Base-by-base conservation (phyloP, 2,329 filamentous ascomycete genomes). In the Mariannaea elegans region DNA sequence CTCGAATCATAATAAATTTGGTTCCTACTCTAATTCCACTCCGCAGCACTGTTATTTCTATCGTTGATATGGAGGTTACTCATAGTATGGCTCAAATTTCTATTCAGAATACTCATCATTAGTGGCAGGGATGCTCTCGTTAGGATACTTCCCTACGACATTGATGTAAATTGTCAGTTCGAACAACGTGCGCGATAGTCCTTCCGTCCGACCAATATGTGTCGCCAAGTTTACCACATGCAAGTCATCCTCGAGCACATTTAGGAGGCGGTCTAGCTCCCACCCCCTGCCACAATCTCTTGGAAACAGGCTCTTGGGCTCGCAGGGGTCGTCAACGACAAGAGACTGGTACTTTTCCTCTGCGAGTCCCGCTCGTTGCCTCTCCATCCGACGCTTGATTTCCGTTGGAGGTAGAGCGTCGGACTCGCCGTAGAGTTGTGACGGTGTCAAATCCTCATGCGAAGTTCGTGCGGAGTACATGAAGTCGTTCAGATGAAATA, bases 131-230 rank as follows among this genome's bases (percentile, higher is more conserved):
- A n/a, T n/a, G n/a, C n/a, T n/a, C n/a, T n/a, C n/a, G n/a, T n/a
- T n/a, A n/a, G n/a, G n/a, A 14, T 39, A 7, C 13, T 41, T 51
- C 5, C 32, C 7, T 7, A 8, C 21, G 9, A 34, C 46, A 4
- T 58, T 23, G 13, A 69, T 38, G 9, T 24, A 48, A 19, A 65
- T 41, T 5, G 50, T 52, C 9, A 70, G 38, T 34, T 70, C 64
- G 42, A 63, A 70, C 16, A 67, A 8, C 13, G 59, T 63, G 19
- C 65, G 59, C 2, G 61, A 64, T 1, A 70, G 16, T 12, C 59
- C 62, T 23, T 70, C 44, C 9, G 24, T 51, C 34, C 49, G 56
- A 7, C 18, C 16, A 16, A 66, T 48, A 2, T 38, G 63, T 2
- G 50, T 48, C 2, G 49, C 19, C 8, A 70, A 9, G 6, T 41